Percentiles rank a stretch among this genome's conserved stretches.
Conservation (phyloP, 495 filamentous ascomycete species). For the Aspergillus asperescens region DNA sequence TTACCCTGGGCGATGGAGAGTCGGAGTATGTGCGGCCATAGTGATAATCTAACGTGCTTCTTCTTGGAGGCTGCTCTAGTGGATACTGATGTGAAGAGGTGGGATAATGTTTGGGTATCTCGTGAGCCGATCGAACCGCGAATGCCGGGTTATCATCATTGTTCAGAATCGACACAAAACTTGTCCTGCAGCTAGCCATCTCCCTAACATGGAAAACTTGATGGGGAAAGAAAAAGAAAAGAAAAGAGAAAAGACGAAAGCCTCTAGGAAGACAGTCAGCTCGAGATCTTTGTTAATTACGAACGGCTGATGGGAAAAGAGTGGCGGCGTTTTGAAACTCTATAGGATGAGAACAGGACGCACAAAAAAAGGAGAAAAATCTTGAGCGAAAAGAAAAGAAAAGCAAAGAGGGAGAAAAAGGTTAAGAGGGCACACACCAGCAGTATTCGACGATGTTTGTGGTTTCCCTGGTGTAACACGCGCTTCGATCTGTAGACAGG, state of each 20-base stretch:
- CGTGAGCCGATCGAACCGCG: conserved; percentile 40
- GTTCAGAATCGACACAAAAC: conserved; percentile 46
- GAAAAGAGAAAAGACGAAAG: conserved; percentile 2
- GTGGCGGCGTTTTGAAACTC: not conserved
- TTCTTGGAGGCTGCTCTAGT: conserved; percentile 23
- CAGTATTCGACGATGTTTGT: conserved; percentile 39
- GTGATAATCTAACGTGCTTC: conserved; percentile 20
- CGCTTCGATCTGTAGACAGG: conserved; percentile 28
- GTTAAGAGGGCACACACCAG: conserved; percentile 29
- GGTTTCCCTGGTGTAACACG: conserved; percentile 33
- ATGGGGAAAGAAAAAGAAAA: conserved; percentile 2
- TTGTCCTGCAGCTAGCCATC: conserved; percentile 35
- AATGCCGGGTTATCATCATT: conserved; percentile 48
- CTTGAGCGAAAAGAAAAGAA: not conserved
- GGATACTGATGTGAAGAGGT: conserved; percentile 27
- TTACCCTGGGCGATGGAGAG: conserved; percentile 26
- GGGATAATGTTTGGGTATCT: conserved; percentile 29
- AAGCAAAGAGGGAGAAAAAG: conserved; percentile 12
- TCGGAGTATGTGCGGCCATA: conserved; percentile 25
- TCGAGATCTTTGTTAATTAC: not conserved
- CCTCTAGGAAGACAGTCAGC: not conserved
- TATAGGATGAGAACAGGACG: conserved; percentile 12
- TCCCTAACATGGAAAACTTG: conserved; percentile 18
- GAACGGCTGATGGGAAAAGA: not conserved
- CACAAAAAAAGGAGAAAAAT: conserved; percentile 6